A percentile compares a stretch with the other conserved stretches of the same genome.
Conservation (phyloP, 2,329 filamentous ascomycete genomes). For the Fusarium sp. region DNA sequence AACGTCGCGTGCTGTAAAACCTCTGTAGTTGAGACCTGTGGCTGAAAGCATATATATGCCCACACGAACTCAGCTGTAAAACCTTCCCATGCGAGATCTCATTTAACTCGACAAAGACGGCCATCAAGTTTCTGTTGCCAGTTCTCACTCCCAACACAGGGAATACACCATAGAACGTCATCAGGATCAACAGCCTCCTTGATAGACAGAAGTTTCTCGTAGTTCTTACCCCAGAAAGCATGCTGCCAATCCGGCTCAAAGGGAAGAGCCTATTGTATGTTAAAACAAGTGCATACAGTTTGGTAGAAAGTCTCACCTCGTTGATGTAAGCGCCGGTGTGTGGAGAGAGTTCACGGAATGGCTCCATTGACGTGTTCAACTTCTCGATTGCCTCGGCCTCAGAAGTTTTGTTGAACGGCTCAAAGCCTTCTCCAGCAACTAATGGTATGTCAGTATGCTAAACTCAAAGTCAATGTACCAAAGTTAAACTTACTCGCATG, state of each 20-base stretch:
- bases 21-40: too few species aligned
- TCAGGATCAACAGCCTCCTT: slow-evolving; percentile 61
- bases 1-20: too few species aligned
- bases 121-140: slow-evolving; percentile 50
- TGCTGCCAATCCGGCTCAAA: slow-evolving; percentile 55
- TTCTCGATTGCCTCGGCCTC: slow-evolving; percentile 42
- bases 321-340: slow-evolving; percentile 60
- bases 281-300: rapidly evolving
- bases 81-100: neutral
- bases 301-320: slow-evolving; percentile 51
- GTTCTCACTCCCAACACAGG: slow-evolving; percentile 61
- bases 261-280: slow-evolving; percentile 55
- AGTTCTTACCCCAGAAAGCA: slow-evolving; percentile 61
- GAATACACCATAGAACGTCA: slow-evolving; percentile 62
- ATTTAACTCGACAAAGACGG: slow-evolving; percentile 42
- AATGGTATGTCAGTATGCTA: rapidly evolving
- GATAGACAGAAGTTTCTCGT: slow-evolving; percentile 57
- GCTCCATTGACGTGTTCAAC: slow-evolving; percentile 49
- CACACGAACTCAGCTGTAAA: too few species aligned
- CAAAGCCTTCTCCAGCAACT: slow-evolving; percentile 49
- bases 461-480: rapidly evolving
- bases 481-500: slow-evolving; percentile 55
- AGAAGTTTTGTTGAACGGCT: slow-evolving; percentile 51
- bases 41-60: too few species aligned
- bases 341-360: slow-evolving; percentile 56